Evolutionary conservation across 345 rosid species (phyloP).

Genomic region (Sisymbrium irio): DNA sequence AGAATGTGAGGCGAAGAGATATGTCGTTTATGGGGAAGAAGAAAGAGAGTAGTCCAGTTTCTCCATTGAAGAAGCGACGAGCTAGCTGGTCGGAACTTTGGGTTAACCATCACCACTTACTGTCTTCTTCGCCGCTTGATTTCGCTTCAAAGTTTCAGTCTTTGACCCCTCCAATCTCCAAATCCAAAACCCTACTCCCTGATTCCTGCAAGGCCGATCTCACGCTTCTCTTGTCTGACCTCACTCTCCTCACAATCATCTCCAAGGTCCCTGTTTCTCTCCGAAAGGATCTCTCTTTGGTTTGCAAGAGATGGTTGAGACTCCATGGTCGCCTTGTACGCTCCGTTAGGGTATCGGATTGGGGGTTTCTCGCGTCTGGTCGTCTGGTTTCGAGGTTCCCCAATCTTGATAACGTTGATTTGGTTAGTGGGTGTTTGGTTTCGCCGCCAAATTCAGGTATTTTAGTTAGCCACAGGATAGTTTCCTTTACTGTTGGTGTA

Average conservation of each 20-base stretch:
- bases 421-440: slow-evolving; percentile 51
- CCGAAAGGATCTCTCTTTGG: slow-evolving; percentile 51
- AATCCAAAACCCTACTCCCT: slow-evolving; percentile 47
- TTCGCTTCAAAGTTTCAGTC: slow-evolving; percentile 60
- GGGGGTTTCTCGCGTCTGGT: slow-evolving; percentile 72
- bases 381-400: slow-evolving; percentile 65
- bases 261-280: slow-evolving; percentile 55
- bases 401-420: slow-evolving; percentile 58
- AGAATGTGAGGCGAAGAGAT: not conserved
- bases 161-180: slow-evolving; percentile 38
- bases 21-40: slow-evolving; percentile 57
- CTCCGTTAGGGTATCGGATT: slow-evolving; percentile 58
- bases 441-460: slow-evolving; percentile 56
- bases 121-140: slow-evolving; percentile 41
- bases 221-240: slow-evolving; percentile 72
- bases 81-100: slow-evolving; percentile 63
- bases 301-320: slow-evolving; percentile 84
- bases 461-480: slow-evolving; percentile 44
- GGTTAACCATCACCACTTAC: slow-evolving; percentile 40
- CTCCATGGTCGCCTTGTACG: slow-evolving; percentile 77
- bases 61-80: slow-evolving; percentile 48
- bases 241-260: slow-evolving; percentile 63
- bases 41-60: slow-evolving; percentile 40
- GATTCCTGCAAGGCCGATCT: slow-evolving; percentile 50
- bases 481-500: slow-evolving; percentile 48